These are phyloP conservation scores for Phaeolepiota aurea DNA, from an alignment of 768 basidiomycete species.

Conservation along the genomic window DNA sequence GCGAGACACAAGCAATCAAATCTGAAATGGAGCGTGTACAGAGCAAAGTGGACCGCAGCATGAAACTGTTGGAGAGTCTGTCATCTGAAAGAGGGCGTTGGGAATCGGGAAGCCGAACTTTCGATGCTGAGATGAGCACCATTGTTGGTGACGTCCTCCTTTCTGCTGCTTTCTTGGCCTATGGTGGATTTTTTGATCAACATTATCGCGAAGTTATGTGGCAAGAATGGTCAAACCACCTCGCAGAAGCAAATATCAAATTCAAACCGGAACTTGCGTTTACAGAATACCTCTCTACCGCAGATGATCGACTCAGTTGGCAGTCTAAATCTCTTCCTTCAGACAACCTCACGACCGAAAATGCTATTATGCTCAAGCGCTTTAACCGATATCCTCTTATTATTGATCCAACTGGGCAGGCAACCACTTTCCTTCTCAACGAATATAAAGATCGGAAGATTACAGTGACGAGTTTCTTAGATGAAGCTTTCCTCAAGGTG, in stretches of 20 bases:
- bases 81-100: conserved; percentile 92
- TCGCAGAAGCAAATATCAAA: conserved; percentile 82
- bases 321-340: conserved; percentile 93
- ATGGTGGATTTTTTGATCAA: conserved; percentile 98
- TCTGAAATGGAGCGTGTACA: conserved; percentile 97
- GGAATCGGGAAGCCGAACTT: conserved; percentile 91
- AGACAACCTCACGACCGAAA: conserved; percentile 93
- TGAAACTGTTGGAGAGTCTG: conserved; percentile 89
- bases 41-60: conserved; percentile 92
- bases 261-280: conserved; percentile 90
- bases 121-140: conserved; percentile 97
- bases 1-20: conserved; percentile 95
- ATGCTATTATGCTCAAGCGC: conserved; percentile 98
- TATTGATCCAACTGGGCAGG: conserved; percentile 97
- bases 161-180: conserved; percentile 94
- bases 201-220: conserved; percentile 96
- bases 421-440: conserved; percentile 87
- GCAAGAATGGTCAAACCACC: conserved; percentile 90
- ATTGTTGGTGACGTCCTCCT: conserved; percentile 95
- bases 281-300: conserved; percentile 93
- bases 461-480: conserved; percentile 96
- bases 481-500: conserved; percentile 97
- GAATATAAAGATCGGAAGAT: conserved; percentile 96
- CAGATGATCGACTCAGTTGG: conserved; percentile 93
- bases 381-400: conserved; percentile 97